Evolutionary conservation across 306 rosid species (phyloP).

Genomic region (Quercus glauca): DNA sequence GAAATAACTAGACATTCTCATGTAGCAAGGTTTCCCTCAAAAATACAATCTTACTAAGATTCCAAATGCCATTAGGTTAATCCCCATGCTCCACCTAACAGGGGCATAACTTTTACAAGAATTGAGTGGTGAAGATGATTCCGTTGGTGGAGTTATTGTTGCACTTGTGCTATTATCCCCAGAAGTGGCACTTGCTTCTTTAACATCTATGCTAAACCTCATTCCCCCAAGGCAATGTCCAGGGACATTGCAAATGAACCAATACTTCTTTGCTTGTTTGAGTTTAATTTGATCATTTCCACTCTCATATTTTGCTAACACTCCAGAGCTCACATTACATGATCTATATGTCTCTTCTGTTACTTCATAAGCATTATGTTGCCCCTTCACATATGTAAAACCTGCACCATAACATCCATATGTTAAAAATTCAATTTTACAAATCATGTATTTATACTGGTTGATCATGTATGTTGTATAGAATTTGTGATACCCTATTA

Average conservation of each 20-base stretch:
- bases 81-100: slow-evolving; percentile 10
- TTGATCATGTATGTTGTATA: too few species aligned
- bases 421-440: too few species aligned
- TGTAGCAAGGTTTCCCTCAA: neutral
- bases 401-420: slow-evolving; percentile 14
- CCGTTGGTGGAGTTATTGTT: slow-evolving; percentile 11
- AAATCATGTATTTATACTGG: too few species aligned
- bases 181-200: neutral
- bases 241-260: slow-evolving; percentile 35
- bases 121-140: neutral
- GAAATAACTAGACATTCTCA: neutral
- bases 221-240: slow-evolving; percentile 45
- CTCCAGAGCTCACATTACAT: slow-evolving; percentile 31
- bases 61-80: neutral
- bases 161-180: neutral
- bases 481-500: too few species aligned
- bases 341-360: slow-evolving; percentile 29
- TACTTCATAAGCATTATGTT: slow-evolving; percentile 32
- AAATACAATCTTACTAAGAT: neutral
- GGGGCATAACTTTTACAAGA: slow-evolving; percentile 2
- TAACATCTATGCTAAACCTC: slow-evolving; percentile 30
- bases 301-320: slow-evolving; percentile 27
- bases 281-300: slow-evolving; percentile 33
- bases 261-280: slow-evolving; percentile 29
- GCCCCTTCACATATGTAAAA: slow-evolving; percentile 31